Conservation (phyloP, 495 filamentous ascomycete genomes). For the Trichoderma asperelloides region DNA sequence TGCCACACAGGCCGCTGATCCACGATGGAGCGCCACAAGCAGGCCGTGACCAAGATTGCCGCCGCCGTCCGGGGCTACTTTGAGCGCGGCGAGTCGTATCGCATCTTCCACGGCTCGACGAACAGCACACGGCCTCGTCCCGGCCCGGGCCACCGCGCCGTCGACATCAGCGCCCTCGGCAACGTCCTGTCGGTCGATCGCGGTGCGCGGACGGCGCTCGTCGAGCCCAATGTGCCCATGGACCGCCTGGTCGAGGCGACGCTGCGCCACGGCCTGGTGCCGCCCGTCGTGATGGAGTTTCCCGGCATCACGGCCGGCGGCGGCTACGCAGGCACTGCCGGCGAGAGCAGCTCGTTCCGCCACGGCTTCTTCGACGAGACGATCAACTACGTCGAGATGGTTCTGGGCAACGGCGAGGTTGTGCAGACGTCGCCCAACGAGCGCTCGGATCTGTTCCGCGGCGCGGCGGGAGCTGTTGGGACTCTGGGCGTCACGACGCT, state of each 20-base stretch:
- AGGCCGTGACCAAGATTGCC: constrained; percentile 38
- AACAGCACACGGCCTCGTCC: constrained; percentile 54
- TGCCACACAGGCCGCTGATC: background rate
- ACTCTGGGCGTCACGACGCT: constrained; percentile 48
- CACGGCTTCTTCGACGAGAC: constrained; percentile 52
- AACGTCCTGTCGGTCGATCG: constrained; percentile 34
- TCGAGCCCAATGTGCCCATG: constrained; percentile 62
- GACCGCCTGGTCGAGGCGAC: constrained; percentile 48
- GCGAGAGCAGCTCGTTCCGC: constrained; percentile 49
- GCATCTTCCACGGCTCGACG: constrained; percentile 70
- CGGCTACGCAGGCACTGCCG: constrained; percentile 51
- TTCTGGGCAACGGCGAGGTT: constrained; percentile 46
- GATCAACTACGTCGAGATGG: constrained; percentile 49
- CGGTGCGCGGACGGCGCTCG: constrained; percentile 32
- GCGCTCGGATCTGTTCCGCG: constrained; percentile 43
- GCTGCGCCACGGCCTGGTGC: constrained; percentile 43
- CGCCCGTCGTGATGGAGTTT: constrained; percentile 52
- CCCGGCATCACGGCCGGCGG: constrained; percentile 58
- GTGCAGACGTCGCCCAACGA: constrained; percentile 23
- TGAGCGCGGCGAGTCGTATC: constrained; percentile 51
- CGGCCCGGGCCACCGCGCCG: constrained; percentile 17
- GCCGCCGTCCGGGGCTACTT: constrained; percentile 45
- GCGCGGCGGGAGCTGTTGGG: constrained; percentile 48
- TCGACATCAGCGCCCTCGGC: constrained; percentile 33
- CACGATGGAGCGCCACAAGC: constrained; percentile 38